phyloP scores from a whole-genome alignment of 345 rosid genomes.

The Rubroshorea leprosula region DNA sequence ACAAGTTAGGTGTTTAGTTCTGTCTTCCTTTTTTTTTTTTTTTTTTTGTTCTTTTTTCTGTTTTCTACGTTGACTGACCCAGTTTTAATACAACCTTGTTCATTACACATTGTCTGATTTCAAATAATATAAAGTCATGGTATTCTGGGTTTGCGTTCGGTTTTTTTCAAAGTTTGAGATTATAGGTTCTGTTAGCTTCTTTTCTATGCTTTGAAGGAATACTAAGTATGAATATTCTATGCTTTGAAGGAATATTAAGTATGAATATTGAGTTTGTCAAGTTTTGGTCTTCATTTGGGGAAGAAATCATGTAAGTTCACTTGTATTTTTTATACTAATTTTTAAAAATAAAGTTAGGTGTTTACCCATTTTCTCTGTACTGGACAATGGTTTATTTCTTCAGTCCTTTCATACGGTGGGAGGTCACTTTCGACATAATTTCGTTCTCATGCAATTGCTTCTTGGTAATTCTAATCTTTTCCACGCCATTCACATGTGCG shows the following conservation, averaged over 20 bases:
- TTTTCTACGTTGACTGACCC: neutral
- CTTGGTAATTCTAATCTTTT: neutral
- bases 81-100: neutral
- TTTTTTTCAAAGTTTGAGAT: slow-evolving; percentile 12
- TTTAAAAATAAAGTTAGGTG: slow-evolving; percentile 3
- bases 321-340: neutral
- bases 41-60: neutral
- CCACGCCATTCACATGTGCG: neutral
- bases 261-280: neutral
- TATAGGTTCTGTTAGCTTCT: neutral
- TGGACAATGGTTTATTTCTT: neutral
- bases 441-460: slow-evolving; percentile 1
- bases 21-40: neutral
- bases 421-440: slow-evolving; percentile 5
- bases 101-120: neutral
- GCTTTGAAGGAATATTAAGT: neutral
- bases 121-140: neutral
- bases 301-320: neutral
- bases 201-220: neutral
- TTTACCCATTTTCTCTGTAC: neutral
- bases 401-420: neutral
- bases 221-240: neutral
- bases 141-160: neutral
- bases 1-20: neutral
- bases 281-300: neutral